Evolutionary conservation across 148 eudicot genomes (phyloP), one percentile per base, ranked within the genome.

Genomic region (Fagopyrum tataricum): DNA sequence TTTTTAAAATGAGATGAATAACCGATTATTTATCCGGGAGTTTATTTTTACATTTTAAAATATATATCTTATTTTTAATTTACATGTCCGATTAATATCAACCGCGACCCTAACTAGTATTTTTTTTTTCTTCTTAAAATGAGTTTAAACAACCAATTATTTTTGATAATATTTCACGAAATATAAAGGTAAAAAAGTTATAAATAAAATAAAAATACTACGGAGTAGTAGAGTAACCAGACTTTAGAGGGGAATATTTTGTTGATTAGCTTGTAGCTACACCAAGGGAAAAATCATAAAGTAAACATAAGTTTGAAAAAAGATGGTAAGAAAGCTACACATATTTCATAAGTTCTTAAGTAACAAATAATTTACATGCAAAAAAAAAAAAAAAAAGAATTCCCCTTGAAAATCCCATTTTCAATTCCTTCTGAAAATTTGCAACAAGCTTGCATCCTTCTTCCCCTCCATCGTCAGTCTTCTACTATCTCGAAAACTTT

Each of bases 301-400:
- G 42, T 64, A 64, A 31, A 43, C 44, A 64, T 14, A 64, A 14
- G 69, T 37, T 64, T 64, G 43, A 8, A 64, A 52, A 26, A 74
- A 73, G 67, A 68, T 59, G 74, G 70, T 14, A 49, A 42, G 55
- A 46, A 73, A 70, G 79, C 82, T 79, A 81, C 64, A 84, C 73
- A 79, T 58, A 76, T 68, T 64, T 64, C 8, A 31, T 37, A 64
- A 31, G 44, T 8, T 64, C 69, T 64, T n/a, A 13, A 64, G 43
- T 64, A 64, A 64, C 31, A 64, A 31, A 74, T 72, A 80, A 85
- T 87, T 80, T 91, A 87, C 90, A 87, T 78, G 82, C 76, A 37
- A 20, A 44, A 82, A 79, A 76, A 53, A n/a, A 18, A 40, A 31
- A 67, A 82, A 79, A 78, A 61, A 75, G 8, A 73, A 82, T 75